These are phyloP conservation scores for Eucalyptus leucophloia DNA, from an alignment of 345 rosid genomes.

Conservation along the genomic window DNA sequence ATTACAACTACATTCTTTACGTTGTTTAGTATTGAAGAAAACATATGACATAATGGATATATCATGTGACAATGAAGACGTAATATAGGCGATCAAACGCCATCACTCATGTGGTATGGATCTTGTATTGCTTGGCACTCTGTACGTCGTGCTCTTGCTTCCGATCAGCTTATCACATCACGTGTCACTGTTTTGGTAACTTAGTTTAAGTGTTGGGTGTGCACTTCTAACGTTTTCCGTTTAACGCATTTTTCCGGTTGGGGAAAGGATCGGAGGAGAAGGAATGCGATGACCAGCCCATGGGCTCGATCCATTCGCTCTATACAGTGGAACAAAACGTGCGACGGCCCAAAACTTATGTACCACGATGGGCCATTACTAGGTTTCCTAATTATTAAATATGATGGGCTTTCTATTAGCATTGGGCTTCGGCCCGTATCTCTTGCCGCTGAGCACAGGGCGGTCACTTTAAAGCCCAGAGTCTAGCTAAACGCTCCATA, in stretches of 20 bases:
- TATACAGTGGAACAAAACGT: background rate
- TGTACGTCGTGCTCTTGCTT: background rate
- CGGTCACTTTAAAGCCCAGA: background rate
- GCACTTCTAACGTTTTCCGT: background rate
- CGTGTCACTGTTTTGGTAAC: background rate
- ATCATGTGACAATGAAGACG: background rate
- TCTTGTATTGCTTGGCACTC: background rate
- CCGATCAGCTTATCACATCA: background rate
- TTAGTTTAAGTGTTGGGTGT: background rate
- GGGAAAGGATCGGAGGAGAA: background rate
- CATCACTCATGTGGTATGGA: background rate
- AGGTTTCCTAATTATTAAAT: background rate
- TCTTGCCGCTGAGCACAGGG: background rate
- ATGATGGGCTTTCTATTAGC: background rate
- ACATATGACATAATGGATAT: background rate
- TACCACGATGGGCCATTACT: background rate
- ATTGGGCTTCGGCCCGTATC: background rate
- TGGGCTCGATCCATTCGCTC: background rate
- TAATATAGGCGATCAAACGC: fast-evolving
- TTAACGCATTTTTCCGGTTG: background rate
- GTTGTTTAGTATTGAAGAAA: background rate
- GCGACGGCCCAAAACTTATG: background rate
- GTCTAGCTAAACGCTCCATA: background rate
- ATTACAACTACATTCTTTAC: background rate
- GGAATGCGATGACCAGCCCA: background rate